These are phyloP conservation scores for Desmodesmus armatus DNA, from an alignment of 139 green algal genomes.

Conservation along the genomic window DNA sequence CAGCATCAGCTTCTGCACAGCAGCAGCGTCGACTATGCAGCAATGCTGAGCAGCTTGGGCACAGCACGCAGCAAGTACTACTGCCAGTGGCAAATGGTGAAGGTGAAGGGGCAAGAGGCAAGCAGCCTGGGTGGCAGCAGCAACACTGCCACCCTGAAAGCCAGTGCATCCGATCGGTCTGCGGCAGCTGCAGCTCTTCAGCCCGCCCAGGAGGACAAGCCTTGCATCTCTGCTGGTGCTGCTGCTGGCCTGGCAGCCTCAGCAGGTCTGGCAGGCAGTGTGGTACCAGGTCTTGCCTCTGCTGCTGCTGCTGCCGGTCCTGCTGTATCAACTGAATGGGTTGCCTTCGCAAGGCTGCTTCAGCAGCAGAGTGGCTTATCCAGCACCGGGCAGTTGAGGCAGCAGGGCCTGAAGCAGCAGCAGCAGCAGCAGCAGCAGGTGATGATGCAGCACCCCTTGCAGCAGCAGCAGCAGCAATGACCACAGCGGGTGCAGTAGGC, in stretches of 20 bases:
- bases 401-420: not conserved
- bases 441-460: not conserved
- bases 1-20: constrained; percentile 42
- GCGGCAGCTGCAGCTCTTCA: no score
- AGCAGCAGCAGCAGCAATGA: not conserved
- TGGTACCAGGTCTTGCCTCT: not conserved
- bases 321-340: constrained; percentile 8
- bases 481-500: not conserved
- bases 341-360: no score
- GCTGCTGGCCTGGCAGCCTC: no score
- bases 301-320: not conserved
- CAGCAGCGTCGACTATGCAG: constrained; percentile 45
- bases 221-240: no score
- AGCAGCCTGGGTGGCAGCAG: no score
- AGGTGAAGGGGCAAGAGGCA: no score
- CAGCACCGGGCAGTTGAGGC: not conserved
- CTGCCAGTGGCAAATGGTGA: no score
- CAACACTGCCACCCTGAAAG: no score
- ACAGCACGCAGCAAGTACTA: not conserved
- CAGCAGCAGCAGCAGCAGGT: not conserved
- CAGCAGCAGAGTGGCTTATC: constrained; percentile 44
- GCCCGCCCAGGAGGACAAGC: no score
- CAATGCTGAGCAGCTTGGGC: no score
- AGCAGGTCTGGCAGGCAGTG: no score
- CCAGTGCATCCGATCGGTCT: no score